These are phyloP conservation scores for Aureobasidium pullulans DNA, from an alignment of 2,329 filamentous ascomycete genomes.

Conservation along the genomic window DNA sequence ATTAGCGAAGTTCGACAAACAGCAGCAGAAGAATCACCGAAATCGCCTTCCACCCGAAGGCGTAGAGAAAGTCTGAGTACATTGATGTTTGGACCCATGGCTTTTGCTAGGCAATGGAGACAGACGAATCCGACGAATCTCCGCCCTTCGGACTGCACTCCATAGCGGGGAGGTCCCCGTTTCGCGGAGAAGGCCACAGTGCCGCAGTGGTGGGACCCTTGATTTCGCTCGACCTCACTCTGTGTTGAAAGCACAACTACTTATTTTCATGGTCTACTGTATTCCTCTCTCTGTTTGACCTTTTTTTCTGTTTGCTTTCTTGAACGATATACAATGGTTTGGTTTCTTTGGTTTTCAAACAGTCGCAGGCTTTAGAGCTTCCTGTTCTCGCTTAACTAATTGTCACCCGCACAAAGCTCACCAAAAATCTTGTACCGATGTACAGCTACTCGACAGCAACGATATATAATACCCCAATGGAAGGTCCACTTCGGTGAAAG, in stretches of 20 bases:
- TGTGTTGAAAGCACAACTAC: background rate
- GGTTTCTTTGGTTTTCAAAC: no score
- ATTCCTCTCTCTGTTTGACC: background rate
- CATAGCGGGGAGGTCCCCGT: background rate
- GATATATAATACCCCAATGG: no score
- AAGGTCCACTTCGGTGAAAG: no score
- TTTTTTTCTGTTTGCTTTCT: background rate
- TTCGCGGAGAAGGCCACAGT: background rate
- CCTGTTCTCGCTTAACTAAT: no score
- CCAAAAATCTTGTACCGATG: no score
- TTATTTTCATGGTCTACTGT: background rate
- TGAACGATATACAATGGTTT: no score
- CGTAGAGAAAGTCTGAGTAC: background rate
- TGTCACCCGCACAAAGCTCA: no score
- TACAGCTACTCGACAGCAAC: no score
- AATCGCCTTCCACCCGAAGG: background rate
- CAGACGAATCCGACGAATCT: background rate
- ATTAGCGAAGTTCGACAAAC: background rate
- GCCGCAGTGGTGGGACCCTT: constrained; percentile 4
- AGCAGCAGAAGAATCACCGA: background rate
- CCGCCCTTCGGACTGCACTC: background rate
- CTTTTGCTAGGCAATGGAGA: constrained; percentile 1
- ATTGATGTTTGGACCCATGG: constrained; percentile 3
- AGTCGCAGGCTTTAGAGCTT: no score
- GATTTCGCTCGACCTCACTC: background rate